Base-by-base conservation (phyloP, 352 stramenopile species). In the Pythium monospermum region DNA sequence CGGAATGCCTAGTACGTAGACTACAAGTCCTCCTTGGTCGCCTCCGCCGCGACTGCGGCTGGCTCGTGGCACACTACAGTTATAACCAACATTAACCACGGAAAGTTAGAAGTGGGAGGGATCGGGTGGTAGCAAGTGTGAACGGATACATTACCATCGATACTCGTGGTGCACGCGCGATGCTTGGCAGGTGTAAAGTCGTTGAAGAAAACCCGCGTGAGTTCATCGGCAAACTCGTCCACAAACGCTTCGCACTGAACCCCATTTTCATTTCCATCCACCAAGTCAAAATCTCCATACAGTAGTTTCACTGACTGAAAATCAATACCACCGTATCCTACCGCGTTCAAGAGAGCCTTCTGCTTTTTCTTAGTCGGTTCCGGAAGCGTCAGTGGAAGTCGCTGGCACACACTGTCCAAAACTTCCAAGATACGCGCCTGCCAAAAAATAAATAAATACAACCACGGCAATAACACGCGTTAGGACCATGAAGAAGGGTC, bases 401-500 rank as follows among this genome's bases (percentile, higher is more conserved):
- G 56, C 10, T 84, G 64, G 41, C 79, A 93, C 12, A 93, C 70
- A 11, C 65, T 65, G 54, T 91, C 82, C 26, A 93, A 67, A n/a
- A 93, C 79, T 64, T 93, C 82, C 19, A 93, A 69, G 49, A 93
- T 93, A 28, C 82, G 81, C 23, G 62, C 77, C 76, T 88, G 27
- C n/a, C 35, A 46, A 26, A 26, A 22, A 35, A 15, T 19, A 8
- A 11, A 10, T 30, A 22, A 15, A 38, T 26, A 26, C 30, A 18
- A 49, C 25, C 16, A n/a, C 4, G 41, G 15, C n/a, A 31, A 12
- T 48, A 1, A 25, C 16, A 22, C 3, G n/a, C 13, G 21, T 21
- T 16, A 19, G 23, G 35, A 19, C 8, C 13, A 35, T 49, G 41
- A 49, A 35, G 13, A 49, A 18, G 16, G n/a, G 8, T 6, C 21